Evolutionary conservation across 176 grass and related monocot genomes (phyloP), one percentile per base, ranked within the genome.

Genomic region (Dendrocalamus sinicus): DNA sequence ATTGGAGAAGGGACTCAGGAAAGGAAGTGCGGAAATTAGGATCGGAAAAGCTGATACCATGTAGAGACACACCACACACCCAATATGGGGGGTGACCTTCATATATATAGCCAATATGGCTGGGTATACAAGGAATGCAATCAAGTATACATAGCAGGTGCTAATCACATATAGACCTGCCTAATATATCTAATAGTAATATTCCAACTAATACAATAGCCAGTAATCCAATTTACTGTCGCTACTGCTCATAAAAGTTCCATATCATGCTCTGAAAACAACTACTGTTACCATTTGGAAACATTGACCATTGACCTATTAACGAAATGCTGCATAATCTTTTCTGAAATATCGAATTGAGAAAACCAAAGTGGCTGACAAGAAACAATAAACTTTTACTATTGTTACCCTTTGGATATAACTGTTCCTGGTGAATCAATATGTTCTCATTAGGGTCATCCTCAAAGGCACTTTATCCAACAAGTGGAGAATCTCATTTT

Each of bases 231-330:
- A 67, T 57, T 67, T 86, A 43, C 62, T 70, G 17, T n/a, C 22
- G 12, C 2, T 35, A 75, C 17, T 22, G 11, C 22, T 60, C 70
- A 45, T 75, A 69, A 30, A 61, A 57, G 73, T 68, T 77, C 23
- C 72, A 76, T 62, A 43, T 26, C 66, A 72, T 64, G 54, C 59
- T 22, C 12, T 54, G 24, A 24, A 88, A 70, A 45, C 78, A 85
- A 67, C 77, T 67, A 39, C 14, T 14, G 51, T 26, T 48, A 19
- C 68, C 30, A 2, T 52, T 46, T 63, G 12, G 19, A 81, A 63
- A 81, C 20, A 60, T n/a, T 12, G 20, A 75, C 17, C 40, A 52
- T 67, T 75, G 28, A 30, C 52, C 0, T 32, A 67, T 32, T 23
- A 70, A 82, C 54, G 7, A 67, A 50, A 82, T 30, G 10, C 66